Evolutionary conservation across 148 eudicot genomes (phyloP), one percentile per base, ranked within the genome.

Genomic region (Fallopia convolvulus): DNA sequence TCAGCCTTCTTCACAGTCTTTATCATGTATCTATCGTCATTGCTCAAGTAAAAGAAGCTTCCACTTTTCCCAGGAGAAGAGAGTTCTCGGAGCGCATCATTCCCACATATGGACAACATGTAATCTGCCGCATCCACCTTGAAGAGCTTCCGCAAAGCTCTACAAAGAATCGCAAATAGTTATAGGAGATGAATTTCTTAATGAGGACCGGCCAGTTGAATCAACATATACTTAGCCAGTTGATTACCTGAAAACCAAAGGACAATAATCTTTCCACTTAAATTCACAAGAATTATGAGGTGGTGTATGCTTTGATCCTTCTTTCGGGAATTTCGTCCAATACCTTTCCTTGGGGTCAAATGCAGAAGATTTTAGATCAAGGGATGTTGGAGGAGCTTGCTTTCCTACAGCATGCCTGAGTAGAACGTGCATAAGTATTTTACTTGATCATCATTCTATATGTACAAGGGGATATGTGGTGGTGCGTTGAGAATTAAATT

Each of bases 41-140:
- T 81, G 30, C 87, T 87, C 80, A 84, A 76, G 80, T 87, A 87
- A 81, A 87, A 87, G 77, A 87, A 84, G 79, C 89, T 83, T 74
- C 89, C 89, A 74, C 89, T 87, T 76, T 87, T 87, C 33, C 89
- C 89, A 10, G 89, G 89, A 44, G 89, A 87, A 13, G 89, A 87
- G 66, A 87, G 87, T 72, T 84, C 87, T 68, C 89, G 81, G 12
- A 87, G 84, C 23, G 87, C 89, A 82, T 84, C 89, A 63, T 84
- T 83, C 70, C 89, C 89, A 65, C 89, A 87, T 71, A 87, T 84
- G 2, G 89, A 85, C 58, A 87, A 39, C 89, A 87, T 87, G 83
- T 87, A 87, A 84, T 87, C 87, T 4, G 89, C 89, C 20, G 89
- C 82, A 78, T 87, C 89, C 71, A 87, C 85, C 80, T 84, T 82